Percentiles rank a stretch among this genome's conserved stretches.
These are phyloP conservation scores for Amylocarpus encephaloides DNA, from an alignment of 2,329 filamentous ascomycete species.

Conservation along the genomic window DNA sequence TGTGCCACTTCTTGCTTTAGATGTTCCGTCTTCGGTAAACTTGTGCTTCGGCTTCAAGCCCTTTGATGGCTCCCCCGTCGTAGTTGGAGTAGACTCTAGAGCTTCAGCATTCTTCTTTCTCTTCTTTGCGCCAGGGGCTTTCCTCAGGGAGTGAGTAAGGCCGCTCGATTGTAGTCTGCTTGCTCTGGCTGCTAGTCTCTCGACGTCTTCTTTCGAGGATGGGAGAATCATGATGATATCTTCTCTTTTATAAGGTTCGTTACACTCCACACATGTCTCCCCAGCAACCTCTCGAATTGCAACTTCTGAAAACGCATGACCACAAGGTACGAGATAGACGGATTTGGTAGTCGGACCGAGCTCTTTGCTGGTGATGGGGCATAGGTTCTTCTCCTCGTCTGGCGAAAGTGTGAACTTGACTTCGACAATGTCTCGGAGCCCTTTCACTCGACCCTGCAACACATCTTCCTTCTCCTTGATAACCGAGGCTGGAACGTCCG, in stretches of 20 bases:
- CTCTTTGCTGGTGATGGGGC: constrained; percentile 81
- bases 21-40: constrained; percentile 21
- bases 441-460: constrained; percentile 60
- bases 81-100: constrained; percentile 14
- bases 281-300: constrained; percentile 77
- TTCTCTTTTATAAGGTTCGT: constrained; percentile 61
- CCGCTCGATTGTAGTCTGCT: constrained; percentile 65
- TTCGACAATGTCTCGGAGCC: constrained; percentile 79
- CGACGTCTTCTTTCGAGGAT: constrained; percentile 61
- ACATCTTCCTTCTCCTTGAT: constrained; percentile 53
- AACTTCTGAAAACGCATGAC: constrained; percentile 85
- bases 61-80: constrained; percentile 21
- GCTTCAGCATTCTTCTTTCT: constrained; percentile 59
- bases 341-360: constrained; percentile 72
- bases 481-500: constrained; percentile 37
- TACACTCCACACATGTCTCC: constrained; percentile 63
- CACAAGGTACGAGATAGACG: constrained; percentile 89
- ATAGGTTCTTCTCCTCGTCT: constrained; percentile 64
- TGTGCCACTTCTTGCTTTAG: constrained; percentile 27
- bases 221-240: constrained; percentile 83
- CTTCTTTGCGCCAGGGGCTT: constrained; percentile 63
- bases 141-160: constrained; percentile 83
- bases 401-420: constrained; percentile 61
- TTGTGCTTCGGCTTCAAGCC: constrained; percentile 21
- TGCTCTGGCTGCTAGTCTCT: constrained; percentile 57